Percentiles rank a stretch among this genome's conserved stretches.
These are phyloP conservation scores for Mycena vitilis DNA, from an alignment of 768 basidiomycete species.

Conservation along the genomic window DNA sequence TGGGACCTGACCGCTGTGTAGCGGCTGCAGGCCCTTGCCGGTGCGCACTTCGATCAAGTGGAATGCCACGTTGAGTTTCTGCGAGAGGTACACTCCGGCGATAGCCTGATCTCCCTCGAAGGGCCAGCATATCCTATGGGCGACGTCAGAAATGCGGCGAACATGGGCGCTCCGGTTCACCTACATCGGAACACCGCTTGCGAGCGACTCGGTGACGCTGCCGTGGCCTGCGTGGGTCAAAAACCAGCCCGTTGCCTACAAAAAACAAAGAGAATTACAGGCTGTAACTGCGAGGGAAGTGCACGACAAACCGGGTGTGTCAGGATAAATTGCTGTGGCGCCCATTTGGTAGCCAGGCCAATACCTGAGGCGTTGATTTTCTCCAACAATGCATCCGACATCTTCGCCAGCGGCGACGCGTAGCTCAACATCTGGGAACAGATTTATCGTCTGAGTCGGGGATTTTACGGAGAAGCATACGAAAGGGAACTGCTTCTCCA, in stretches of 20 bases:
- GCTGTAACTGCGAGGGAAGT: not conserved
- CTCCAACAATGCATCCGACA: not conserved
- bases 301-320: slow-evolving; percentile 17
- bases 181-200: slow-evolving; percentile 20
- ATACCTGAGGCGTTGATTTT: slow-evolving; percentile 2
- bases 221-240: slow-evolving; percentile 22
- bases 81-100: not conserved
- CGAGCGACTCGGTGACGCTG: slow-evolving; percentile 6
- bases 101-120: slow-evolving; percentile 22
- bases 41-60: slow-evolving; percentile 21
- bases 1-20: not conserved
- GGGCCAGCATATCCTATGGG: slow-evolving; percentile 26
- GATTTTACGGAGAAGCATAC: not conserved
- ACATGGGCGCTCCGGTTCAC: not conserved
- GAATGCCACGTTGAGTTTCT: slow-evolving; percentile 18
- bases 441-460: not conserved
- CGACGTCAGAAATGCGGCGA: no score
- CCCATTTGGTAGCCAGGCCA: not conserved
- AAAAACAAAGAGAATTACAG: not conserved
- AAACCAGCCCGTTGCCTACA: slow-evolving; percentile 28
- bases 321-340: slow-evolving; percentile 18
- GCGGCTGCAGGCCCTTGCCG: not conserved
- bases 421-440: slow-evolving; percentile 2
- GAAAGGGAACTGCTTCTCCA: slow-evolving; percentile 12
- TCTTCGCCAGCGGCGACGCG: not conserved